Evolutionary conservation across 1,284 basidiomycete species (phyloP).

Genomic region (Rhodotorula sp.): DNA sequence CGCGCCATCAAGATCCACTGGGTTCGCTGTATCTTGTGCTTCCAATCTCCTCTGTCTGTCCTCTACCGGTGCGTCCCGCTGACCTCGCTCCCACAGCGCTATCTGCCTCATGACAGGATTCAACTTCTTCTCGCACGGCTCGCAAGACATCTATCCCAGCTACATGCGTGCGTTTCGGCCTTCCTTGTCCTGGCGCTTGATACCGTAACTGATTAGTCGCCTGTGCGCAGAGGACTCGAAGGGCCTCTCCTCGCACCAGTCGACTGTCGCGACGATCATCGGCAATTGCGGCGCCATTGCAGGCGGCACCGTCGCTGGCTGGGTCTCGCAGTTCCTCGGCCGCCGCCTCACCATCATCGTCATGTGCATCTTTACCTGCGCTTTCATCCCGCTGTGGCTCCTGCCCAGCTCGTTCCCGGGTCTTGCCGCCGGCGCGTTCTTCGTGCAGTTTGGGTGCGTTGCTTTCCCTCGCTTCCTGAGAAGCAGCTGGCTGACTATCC

Average conservation of each 20-base stretch:
- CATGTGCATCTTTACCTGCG: slow-evolving; percentile 59
- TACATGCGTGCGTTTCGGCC: slow-evolving; percentile 61
- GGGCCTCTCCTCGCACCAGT: slow-evolving; percentile 56
- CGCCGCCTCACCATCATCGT: slow-evolving; percentile 82
- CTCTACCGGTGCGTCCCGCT: no score
- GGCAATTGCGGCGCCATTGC: slow-evolving; percentile 60
- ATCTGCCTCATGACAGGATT: slow-evolving; percentile 55
- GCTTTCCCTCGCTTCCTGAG: no score
- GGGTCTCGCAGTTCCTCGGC: slow-evolving; percentile 78
- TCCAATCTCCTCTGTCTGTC: no score
- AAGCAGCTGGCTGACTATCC: no score
- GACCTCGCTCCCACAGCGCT: slow-evolving; percentile 51
- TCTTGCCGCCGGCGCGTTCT: slow-evolving; percentile 56
- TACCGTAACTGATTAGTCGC: not conserved
- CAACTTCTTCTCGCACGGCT: slow-evolving; percentile 89
- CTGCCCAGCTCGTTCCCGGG: slow-evolving; percentile 51
- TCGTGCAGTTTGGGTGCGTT: slow-evolving; percentile 61
- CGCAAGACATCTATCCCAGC: slow-evolving; percentile 61
- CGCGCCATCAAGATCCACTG: slow-evolving; percentile 82
- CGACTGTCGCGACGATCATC: slow-evolving; percentile 87
- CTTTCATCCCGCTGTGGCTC: slow-evolving; percentile 52
- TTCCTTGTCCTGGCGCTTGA: not conserved
- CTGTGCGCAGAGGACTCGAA: slow-evolving; percentile 46
- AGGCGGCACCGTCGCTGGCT: slow-evolving; percentile 27
- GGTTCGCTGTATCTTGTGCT: slow-evolving; percentile 73